These are phyloP conservation scores for Claviceps africana DNA, from an alignment of 2,329 filamentous ascomycete species.

Conservation along the genomic window DNA sequence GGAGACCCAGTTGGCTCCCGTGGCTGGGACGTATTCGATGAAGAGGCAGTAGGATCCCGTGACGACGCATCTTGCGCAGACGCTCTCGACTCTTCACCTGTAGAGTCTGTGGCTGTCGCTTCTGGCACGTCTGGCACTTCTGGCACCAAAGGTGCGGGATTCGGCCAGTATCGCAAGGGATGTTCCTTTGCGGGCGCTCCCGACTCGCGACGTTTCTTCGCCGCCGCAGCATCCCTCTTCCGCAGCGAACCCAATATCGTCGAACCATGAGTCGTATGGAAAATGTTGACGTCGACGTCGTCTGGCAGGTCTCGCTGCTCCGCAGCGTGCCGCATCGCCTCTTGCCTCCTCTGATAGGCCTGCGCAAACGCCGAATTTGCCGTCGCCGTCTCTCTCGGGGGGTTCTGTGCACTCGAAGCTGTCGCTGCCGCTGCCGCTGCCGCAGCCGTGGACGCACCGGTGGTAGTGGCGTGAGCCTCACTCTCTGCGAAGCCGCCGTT, in stretches of 20 bases:
- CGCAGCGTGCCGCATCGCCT: conserved; percentile 5
- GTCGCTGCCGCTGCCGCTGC: background rate
- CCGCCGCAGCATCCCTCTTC: conserved; percentile 11
- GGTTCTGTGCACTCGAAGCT: background rate
- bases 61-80: background rate
- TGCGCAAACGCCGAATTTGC: background rate
- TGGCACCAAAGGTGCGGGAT: conserved; percentile 12
- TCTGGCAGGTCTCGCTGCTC: conserved; percentile 23
- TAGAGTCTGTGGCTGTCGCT: background rate
- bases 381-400: background rate
- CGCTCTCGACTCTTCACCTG: background rate
- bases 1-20: background rate
- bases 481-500: background rate
- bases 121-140: too few relatives aligned
- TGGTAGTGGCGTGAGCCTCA: background rate
- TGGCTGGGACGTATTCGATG: background rate
- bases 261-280: conserved; percentile 32
- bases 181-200: conserved; percentile 20
- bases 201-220: conserved; percentile 3
- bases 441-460: background rate
- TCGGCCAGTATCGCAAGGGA: conserved; percentile 23
- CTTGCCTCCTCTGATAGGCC: conserved; percentile 5
- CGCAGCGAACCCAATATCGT: conserved; percentile 27
- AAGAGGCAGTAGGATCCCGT: background rate
- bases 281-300: conserved; percentile 32